These are phyloP conservation scores for Coleophoma eucalyptorum DNA, from an alignment of 2,329 filamentous ascomycete genomes.

Conservation along the genomic window DNA sequence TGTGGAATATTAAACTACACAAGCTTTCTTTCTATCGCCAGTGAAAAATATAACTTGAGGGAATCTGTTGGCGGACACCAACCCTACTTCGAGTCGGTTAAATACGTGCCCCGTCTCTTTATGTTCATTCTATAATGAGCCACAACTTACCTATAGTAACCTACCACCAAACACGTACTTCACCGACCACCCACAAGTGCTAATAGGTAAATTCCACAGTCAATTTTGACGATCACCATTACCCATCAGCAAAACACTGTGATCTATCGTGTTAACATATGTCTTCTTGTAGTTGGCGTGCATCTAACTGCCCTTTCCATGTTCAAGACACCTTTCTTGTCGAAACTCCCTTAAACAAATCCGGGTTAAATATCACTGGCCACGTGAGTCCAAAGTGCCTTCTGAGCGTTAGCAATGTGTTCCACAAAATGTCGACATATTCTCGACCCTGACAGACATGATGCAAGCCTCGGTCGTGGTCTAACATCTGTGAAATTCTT, in stretches of 20 bases:
- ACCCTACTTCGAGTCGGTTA: no score
- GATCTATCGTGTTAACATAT: constrained; percentile 6
- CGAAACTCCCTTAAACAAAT: constrained; percentile 34
- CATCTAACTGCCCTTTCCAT: constrained; percentile 8
- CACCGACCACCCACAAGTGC: no score
- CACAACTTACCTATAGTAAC: no score
- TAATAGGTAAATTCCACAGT: constrained; percentile 18
- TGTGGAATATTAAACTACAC: no score
- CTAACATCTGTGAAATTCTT: constrained; percentile 22
- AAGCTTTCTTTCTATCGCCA: no score
- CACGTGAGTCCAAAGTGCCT: constrained; percentile 41
- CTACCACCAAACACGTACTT: no score
- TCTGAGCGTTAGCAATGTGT: constrained; percentile 37
- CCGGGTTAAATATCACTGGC: constrained; percentile 32
- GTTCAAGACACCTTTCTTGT: constrained; percentile 10
- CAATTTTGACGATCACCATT: constrained; percentile 51
- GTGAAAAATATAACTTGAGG: no score
- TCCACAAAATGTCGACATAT: constrained; percentile 33
- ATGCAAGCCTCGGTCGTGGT: constrained; percentile 32
- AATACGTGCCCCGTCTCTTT: no score
- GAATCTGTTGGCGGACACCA: no score
- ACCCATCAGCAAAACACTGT: constrained; percentile 23
- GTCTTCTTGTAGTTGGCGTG: constrained; percentile 6
- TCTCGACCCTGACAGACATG: constrained; percentile 31
- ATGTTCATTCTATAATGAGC: no score